These are phyloP conservation scores for Cupressus sempervirens DNA, from an alignment of 75 land plant genomes.

Conservation along the genomic window DNA sequence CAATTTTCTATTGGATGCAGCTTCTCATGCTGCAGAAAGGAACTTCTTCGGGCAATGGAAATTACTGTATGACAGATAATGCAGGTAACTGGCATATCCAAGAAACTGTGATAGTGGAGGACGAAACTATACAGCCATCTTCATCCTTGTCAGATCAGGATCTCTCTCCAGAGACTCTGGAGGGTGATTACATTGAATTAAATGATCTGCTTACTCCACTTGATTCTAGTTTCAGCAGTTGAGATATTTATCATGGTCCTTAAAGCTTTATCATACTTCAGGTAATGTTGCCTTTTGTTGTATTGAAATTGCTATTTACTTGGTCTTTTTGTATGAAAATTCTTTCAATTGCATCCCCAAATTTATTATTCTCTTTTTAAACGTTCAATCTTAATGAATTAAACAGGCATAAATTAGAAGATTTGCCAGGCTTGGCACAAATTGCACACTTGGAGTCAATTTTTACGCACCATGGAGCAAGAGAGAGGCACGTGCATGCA, in stretches of 20 bases:
- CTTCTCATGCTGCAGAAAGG: not conserved
- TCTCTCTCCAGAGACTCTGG: not conserved
- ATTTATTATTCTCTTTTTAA: not conserved
- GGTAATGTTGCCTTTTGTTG: not conserved
- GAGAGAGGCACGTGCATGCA: not conserved
- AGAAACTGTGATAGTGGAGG: slow-evolving; percentile 3
- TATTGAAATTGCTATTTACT: not conserved
- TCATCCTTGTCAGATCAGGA: not conserved
- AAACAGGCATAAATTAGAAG: not conserved
- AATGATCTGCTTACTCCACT: slow-evolving; percentile 6
- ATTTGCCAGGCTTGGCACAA: not conserved
- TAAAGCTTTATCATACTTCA: not conserved
- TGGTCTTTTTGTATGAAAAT: too few relatives aligned
- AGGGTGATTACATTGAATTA: slow-evolving; percentile 1
- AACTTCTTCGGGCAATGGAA: not conserved
- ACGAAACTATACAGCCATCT: not conserved
- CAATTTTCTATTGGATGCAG: not conserved
- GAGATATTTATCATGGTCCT: not conserved
- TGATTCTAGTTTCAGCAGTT: not conserved
- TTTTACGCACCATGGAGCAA: not conserved
- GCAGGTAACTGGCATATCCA: not conserved
- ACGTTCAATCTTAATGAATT: not conserved
- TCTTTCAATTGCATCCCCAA: not conserved
- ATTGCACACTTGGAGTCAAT: slow-evolving; percentile 4
- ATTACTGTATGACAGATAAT: not conserved